Base-by-base conservation (phyloP, 2,329 filamentous ascomycete genomes). In the Trichophyton verrucosum region DNA sequence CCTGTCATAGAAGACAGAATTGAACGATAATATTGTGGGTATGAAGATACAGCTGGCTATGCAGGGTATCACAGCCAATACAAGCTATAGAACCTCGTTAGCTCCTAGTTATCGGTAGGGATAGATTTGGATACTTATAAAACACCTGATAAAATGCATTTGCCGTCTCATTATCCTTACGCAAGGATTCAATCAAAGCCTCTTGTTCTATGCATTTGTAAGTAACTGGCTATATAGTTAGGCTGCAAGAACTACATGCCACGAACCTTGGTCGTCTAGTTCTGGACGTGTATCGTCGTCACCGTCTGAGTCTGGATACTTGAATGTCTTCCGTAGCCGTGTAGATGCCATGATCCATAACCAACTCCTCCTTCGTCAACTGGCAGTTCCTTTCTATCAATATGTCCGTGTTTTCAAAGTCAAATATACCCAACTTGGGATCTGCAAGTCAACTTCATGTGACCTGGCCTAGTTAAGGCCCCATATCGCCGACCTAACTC, bases 271-370 rank as follows among this genome's bases (percentile, higher is more conserved):
- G 74, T 91, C 88, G 71, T 94, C 89, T 63, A 94, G 77, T 60
- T 84, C 82, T 65, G 85, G 81, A 11, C 82, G 80, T 33, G 78
- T 73, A 70, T 81, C 78, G 40, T 81, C 78, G 51, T 77, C 75
- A 64, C 80, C 77, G 56, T 80, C 79, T 67, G 87, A 84, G 61
- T 77, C 74, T 3, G 87, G 87, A 74, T 92, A 94, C 63, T 81
- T 82, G 74, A 95, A 94, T 7, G 88, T 86, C 68, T 82, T 86
- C 68, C 91, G 86, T 51, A 94, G 77, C 64, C 88, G 85, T 59
- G 87, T 77, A 46, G 81, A 57, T n/a, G 61, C 40, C 64, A 63
- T 65, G 33, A 20, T 61, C 9, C 17, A n/a, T n/a, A 4, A 22
- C 24, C 20, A 15, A 51, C 24, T 15, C 13, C 24, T 49, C 22